Base-by-base conservation (phyloP, 805 yeast species). In the Yamadazyma paraphyllophila region DNA sequence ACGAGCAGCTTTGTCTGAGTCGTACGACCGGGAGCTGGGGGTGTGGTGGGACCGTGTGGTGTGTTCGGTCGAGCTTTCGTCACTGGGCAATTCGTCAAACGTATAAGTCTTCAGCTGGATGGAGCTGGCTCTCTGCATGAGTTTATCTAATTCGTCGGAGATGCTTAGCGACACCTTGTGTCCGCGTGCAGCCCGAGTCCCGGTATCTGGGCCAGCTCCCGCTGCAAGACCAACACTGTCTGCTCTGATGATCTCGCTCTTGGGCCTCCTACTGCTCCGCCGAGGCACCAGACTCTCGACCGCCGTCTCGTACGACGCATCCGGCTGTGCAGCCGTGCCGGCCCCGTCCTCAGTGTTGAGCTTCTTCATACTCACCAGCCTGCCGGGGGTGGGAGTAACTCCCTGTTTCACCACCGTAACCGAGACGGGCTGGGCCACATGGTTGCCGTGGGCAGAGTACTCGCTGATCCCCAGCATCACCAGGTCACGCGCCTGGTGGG, bases 241-340 rank as follows among this genome's bases (percentile, higher is more conserved):
- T n/a, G n/a, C n/a, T n/a, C n/a, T n/a, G 16, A 45, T 27, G 5
- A 49, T 47, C 29, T 53, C 67, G 47, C 70, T 65, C 24, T 61
- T 61, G 6, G 76, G 76, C 46, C 76, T 54, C 38, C 66, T 56
- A 6, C 58, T 58, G 31, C 73, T 69, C 43, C 76, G 59, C 1
- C 73, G 65, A 2, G 76, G 76, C 2, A 71, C 57, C 3, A 71
- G 56, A 5, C 57, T 57, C 35, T 68, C 74, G 30, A 70, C 57
- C 16, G 52, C 60, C 9, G 76, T 71, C 42, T 57, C 59, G 48
- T 64, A 64, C 11, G 65, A 54, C 15, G 53, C 40, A 42, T 60
- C 65, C 1, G 76, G 76, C 17, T 40, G 43, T 8, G 27, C 17
- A 5, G 30, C 20, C 11, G 31, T 33, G 13, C n/a, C 17, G 7